phyloP scores from a whole-genome alignment of 2,329 filamentous ascomycete genomes.

The Botrytis medusae region DNA sequence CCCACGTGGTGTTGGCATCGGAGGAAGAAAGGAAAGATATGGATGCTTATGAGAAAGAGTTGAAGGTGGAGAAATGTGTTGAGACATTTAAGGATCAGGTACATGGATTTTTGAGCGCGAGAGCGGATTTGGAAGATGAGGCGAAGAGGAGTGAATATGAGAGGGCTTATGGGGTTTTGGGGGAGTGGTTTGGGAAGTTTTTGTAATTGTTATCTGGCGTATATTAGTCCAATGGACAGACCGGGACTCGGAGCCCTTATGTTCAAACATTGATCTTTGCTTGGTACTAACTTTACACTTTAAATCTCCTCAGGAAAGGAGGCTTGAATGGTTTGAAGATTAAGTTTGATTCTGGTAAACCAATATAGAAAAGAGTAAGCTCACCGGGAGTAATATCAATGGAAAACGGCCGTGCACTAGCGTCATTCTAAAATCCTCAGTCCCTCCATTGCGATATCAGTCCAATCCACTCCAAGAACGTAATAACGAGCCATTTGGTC shows the following conservation, averaged over 20 bases:
- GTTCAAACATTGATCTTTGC: background rate
- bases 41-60: conserved; percentile 36
- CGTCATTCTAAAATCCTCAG: conserved; percentile 13
- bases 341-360: background rate
- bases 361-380: background rate
- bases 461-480: background rate
- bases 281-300: background rate
- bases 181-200: conserved; percentile 44
- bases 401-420: background rate
- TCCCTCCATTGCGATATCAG: background rate
- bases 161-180: conserved; percentile 47
- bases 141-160: conserved; percentile 47
- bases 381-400: background rate
- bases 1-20: conserved; percentile 63
- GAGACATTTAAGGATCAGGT: conserved; percentile 50
- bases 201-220: conserved; percentile 27
- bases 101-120: conserved; percentile 58
- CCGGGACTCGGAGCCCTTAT: background rate
- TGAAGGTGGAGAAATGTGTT: conserved; percentile 45
- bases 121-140: conserved; percentile 47
- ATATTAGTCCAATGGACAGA: background rate
- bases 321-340: background rate
- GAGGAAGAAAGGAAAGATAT: conserved; percentile 21
- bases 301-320: background rate
- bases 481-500: background rate